These are phyloP conservation scores for Cladosporium sp. DNA, from an alignment of 2,329 filamentous ascomycete genomes.

Conservation along the genomic window DNA sequence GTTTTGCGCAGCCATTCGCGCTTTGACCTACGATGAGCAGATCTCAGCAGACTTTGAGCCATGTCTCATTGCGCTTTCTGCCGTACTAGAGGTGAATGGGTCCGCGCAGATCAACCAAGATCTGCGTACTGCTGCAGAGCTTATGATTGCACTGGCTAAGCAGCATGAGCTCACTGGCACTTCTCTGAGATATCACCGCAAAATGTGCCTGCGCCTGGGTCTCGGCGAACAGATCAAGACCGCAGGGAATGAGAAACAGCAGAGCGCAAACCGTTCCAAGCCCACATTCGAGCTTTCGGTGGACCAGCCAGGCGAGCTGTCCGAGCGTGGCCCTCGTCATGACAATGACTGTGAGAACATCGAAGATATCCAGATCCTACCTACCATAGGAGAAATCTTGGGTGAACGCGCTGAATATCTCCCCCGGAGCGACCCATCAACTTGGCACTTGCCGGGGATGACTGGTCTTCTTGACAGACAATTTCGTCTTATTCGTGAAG, in stretches of 20 bases:
- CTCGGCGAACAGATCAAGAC: not conserved
- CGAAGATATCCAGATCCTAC: conserved; percentile 50
- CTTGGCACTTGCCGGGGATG: conserved; percentile 46
- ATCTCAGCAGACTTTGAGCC: conserved; percentile 25
- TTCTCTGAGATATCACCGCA: conserved; percentile 1
- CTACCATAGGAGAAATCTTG: conserved; percentile 51
- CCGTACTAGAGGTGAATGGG: conserved; percentile 21
- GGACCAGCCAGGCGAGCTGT: conserved; percentile 36
- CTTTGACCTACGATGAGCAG: not conserved
- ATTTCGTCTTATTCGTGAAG: conserved; percentile 58
- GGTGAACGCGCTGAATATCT: conserved; percentile 48
- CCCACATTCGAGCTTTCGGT: conserved; percentile 18
- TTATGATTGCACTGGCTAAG: conserved; percentile 6
- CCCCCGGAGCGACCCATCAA: conserved; percentile 37
- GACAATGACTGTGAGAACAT: conserved; percentile 55
- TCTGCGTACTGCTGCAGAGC: conserved; percentile 21
- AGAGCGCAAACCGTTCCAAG: not conserved
- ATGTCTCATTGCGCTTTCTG: conserved; percentile 12
- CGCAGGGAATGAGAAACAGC: not conserved
- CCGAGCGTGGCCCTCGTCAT: conserved; percentile 42
- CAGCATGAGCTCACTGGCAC: not conserved
- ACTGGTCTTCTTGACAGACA: conserved; percentile 55
- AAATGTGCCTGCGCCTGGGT: conserved; percentile 11
- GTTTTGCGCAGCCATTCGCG: conserved; percentile 34
- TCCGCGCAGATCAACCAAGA: conserved; percentile 22